These are phyloP conservation scores for Epichloe typhina DNA, from an alignment of 2,329 filamentous ascomycete genomes.

Conservation along the genomic window DNA sequence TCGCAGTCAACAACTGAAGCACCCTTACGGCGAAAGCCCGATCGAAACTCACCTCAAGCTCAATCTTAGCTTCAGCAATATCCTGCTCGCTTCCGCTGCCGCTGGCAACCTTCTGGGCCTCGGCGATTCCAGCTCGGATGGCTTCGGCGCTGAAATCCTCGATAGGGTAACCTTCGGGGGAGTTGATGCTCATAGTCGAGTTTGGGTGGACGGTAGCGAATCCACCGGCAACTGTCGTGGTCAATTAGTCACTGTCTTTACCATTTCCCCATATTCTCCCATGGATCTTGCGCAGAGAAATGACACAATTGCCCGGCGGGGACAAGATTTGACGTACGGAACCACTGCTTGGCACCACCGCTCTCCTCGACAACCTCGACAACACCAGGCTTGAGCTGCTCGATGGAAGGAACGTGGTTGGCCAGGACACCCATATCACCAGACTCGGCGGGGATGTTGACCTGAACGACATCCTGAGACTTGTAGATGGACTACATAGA, in stretches of 20 bases:
- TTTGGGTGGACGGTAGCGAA: constrained; percentile 95
- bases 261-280: background rate
- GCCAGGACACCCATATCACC: constrained; percentile 99
- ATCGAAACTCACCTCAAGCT: constrained; percentile 63
- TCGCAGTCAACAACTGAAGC: constrained; percentile 1
- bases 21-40: background rate
- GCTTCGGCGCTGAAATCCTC: constrained; percentile 94
- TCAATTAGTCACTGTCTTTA: constrained; percentile 4
- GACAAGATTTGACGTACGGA: constrained; percentile 54
- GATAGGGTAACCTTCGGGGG: constrained; percentile 86
- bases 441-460: constrained; percentile 96
- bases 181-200: constrained; percentile 94
- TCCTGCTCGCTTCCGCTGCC: constrained; percentile 92
- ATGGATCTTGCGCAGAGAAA: background rate
- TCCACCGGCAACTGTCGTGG: constrained; percentile 68
- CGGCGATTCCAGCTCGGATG: constrained; percentile 77
- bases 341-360: constrained; percentile 87
- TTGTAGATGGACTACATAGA: constrained; percentile 51
- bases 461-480: constrained; percentile 68
- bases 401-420: constrained; percentile 96
- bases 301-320: background rate
- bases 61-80: constrained; percentile 97
- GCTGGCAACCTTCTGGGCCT: constrained; percentile 88
- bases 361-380: constrained; percentile 92
- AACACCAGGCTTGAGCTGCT: constrained; percentile 95